phyloP scores from a whole-genome alignment of 2,329 filamentous ascomycete species.

The Colletotrichum incanum region DNA sequence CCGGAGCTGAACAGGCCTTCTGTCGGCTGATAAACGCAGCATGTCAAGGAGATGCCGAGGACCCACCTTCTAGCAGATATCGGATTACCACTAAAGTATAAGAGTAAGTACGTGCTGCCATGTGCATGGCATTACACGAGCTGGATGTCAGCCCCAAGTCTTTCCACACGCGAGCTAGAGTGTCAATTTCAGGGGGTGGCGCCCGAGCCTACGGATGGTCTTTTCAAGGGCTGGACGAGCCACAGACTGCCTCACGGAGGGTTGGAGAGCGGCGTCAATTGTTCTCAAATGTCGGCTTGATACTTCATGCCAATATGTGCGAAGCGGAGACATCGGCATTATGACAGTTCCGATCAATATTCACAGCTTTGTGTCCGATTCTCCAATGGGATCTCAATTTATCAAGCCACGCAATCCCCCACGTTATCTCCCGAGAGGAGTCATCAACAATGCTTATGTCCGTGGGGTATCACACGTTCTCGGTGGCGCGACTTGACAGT shows the following conservation, averaged over 20 bases:
- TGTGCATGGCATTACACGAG: not conserved
- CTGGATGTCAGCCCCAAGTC: conserved; percentile 6
- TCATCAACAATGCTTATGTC: not conserved
- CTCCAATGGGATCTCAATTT: not conserved
- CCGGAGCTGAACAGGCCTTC: not conserved
- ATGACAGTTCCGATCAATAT: not conserved
- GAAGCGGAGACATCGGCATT: not conserved
- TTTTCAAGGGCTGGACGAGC: not conserved
- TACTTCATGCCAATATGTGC: not conserved
- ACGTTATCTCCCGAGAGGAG: too few relatives aligned
- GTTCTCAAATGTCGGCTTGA: not conserved
- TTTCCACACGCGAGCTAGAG: not conserved
- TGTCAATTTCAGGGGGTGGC: conserved; percentile 17
- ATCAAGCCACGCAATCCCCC: not conserved
- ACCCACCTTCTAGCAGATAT: not conserved
- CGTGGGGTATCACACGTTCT: conserved; percentile 27
- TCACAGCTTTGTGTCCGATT: too few relatives aligned
- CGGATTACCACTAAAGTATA: not conserved
- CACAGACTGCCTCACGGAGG: not conserved
- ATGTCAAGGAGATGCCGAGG: not conserved
- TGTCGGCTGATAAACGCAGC: not conserved
- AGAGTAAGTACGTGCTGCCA: not conserved
- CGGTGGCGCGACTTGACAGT: conserved; percentile 25
- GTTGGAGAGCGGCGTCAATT: not conserved
- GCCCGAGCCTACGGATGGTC: conserved; percentile 18